A percentile compares a stretch with the other conserved stretches of the same genome.
These are phyloP conservation scores for Blastobotrys chiropterorum DNA, from an alignment of 805 yeast species.

Conservation along the genomic window DNA sequence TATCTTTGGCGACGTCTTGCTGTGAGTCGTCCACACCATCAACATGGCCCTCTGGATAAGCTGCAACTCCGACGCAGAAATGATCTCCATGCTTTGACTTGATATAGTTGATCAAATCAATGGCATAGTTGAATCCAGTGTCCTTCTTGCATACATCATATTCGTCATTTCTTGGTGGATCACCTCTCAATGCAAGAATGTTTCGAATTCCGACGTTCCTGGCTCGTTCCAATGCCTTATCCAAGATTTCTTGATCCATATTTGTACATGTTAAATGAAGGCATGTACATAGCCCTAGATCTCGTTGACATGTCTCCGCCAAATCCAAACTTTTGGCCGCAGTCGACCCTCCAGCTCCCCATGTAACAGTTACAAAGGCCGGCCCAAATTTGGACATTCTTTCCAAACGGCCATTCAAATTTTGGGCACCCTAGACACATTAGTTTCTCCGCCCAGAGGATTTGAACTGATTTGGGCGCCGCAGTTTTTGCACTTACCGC, in stretches of 20 bases:
- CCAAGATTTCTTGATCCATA: conserved; percentile 70
- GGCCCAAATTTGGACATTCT: conserved; percentile 89
- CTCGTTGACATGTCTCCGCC: conserved; percentile 69
- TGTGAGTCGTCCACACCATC: conserved; percentile 66
- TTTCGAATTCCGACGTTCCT: conserved; percentile 75
- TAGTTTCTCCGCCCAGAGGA: background rate
- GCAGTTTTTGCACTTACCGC: conserved; percentile 34
- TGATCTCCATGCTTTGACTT: conserved; percentile 63
- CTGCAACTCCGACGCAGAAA: conserved; percentile 95
- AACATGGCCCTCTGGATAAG: conserved; percentile 96
- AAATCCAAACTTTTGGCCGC: conserved; percentile 78
- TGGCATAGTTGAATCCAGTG: conserved; percentile 67
- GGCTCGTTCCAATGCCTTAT: conserved; percentile 68
- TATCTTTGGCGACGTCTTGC: conserved; percentile 62
- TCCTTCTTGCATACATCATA: conserved; percentile 44
- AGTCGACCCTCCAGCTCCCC: conserved; percentile 99
- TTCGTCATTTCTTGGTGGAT: conserved; percentile 78
- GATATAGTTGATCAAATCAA: conserved; percentile 80
- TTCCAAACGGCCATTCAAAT: conserved; percentile 76
- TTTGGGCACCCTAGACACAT: conserved; percentile 58
- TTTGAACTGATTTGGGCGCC: background rate
- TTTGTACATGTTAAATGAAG: conserved; percentile 96
- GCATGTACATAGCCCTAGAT: conserved; percentile 80
- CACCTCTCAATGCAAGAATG: conserved; percentile 91
- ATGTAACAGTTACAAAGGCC: conserved; percentile 83